Percentiles rank a stretch among this genome's conserved stretches.
Evolutionary conservation across 2,329 filamentous ascomycete species (phyloP).

Genomic region (Pseudogymnoascus sp.): DNA sequence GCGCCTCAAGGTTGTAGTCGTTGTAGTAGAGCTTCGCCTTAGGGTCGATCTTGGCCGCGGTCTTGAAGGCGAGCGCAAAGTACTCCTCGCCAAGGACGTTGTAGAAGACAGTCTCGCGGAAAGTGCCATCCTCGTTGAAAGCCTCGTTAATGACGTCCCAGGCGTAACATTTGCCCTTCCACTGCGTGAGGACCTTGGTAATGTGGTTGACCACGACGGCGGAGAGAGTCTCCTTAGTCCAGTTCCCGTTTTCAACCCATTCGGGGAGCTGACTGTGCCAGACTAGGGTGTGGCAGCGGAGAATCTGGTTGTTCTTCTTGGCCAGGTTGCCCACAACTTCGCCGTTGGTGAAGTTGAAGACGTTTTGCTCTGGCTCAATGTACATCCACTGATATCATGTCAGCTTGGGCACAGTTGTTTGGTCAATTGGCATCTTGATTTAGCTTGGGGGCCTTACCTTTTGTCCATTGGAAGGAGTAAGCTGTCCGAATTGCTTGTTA

Average conservation of each 20-base stretch:
- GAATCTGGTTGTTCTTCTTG: conserved; percentile 39
- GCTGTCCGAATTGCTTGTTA: conserved; percentile 52
- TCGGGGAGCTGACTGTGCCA: conserved; percentile 47
- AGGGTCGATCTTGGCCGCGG: conserved; percentile 47
- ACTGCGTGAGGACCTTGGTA: conserved; percentile 48
- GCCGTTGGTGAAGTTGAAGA: conserved; percentile 52
- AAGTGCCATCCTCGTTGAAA: conserved; percentile 49
- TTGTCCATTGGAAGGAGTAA: conserved; percentile 57
- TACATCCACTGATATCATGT: conserved; percentile 42
- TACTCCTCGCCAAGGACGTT: conserved; percentile 33
- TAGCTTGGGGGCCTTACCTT: conserved; percentile 30
- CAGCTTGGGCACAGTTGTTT: background rate
- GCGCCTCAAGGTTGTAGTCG: conserved; percentile 56
- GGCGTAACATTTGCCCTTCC: conserved; percentile 51
- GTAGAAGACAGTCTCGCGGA: conserved; percentile 47
- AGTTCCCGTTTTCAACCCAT: conserved; percentile 44
- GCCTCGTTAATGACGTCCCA: conserved; percentile 64
- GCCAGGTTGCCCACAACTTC: conserved; percentile 46
- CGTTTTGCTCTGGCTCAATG: conserved; percentile 48
- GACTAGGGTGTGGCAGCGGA: conserved; percentile 57
- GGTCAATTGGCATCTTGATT: conserved; percentile 26
- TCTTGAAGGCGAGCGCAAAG: conserved; percentile 45
- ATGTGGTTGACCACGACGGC: conserved; percentile 53
- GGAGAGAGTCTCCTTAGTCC: conserved; percentile 51
- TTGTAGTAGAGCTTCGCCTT: conserved; percentile 55